These are phyloP conservation scores for Leccinum fallax DNA, from an alignment of 1,284 basidiomycete species.

Conservation along the genomic window DNA sequence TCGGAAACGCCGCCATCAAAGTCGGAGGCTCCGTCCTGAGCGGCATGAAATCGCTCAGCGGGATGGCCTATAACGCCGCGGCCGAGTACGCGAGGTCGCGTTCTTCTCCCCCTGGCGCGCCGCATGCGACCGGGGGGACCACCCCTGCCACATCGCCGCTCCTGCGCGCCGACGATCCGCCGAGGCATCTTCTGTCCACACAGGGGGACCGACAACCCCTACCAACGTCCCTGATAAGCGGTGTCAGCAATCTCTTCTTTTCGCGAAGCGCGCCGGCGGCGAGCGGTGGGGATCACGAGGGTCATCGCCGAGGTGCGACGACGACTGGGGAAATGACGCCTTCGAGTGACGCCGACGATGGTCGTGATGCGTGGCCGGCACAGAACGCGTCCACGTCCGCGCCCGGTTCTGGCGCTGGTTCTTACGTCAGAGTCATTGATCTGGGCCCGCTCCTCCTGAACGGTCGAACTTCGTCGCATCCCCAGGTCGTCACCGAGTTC, in stretches of 20 bases:
- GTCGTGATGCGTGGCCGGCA: conserved; percentile 3
- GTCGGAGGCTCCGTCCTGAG: conserved; percentile 63
- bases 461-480: conserved; percentile 17
- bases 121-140: neutral
- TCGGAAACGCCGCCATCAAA: conserved; percentile 57
- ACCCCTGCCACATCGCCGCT: conserved; percentile 10
- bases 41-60: conserved; percentile 65
- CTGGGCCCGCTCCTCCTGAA: conserved; percentile 42
- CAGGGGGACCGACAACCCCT: conserved; percentile 12
- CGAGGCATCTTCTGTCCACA: conserved; percentile 15
- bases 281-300: conserved; percentile 23
- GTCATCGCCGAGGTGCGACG: conserved; percentile 7
- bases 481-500: conserved; percentile 49
- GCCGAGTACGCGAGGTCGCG: conserved; percentile 34
- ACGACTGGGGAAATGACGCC: conserved; percentile 16
- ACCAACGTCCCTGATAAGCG: conserved; percentile 20
- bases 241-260: conserved; percentile 44
- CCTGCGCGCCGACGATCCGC: neutral
- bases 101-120: conserved; percentile 20
- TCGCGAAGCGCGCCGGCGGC: conserved; percentile 66
- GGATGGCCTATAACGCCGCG: conserved; percentile 62
- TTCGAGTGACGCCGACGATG: conserved; percentile 10
- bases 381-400: conserved; percentile 2
- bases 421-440: conserved; percentile 59
- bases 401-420: conserved; percentile 25